These are phyloP conservation scores for Pichia gijzeniarum DNA, from an alignment of 805 yeast genomes.

Conservation along the genomic window DNA sequence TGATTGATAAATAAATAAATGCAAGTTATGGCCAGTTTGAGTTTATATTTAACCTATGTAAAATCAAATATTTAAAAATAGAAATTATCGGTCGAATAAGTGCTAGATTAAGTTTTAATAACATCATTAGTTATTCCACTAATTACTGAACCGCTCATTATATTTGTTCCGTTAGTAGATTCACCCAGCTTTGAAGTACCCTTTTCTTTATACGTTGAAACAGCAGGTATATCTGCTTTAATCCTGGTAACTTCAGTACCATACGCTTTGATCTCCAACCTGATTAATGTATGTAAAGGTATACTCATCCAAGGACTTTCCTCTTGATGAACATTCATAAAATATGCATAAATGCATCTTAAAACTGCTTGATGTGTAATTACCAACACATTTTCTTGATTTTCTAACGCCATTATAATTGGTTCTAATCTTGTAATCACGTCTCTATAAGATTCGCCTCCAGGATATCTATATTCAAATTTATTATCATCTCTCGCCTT, in stretches of 20 bases:
- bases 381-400: conserved; percentile 91
- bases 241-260: conserved; percentile 82
- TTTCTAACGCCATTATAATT: conserved; percentile 94
- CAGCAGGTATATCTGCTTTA: conserved; percentile 96
- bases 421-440: conserved; percentile 94
- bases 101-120: too few species aligned
- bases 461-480: conserved; percentile 91
- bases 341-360: conserved; percentile 94
- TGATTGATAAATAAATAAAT: too few species aligned
- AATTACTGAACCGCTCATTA: conserved; percentile 46
- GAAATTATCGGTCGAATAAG: too few species aligned
- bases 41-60: too few species aligned
- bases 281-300: conserved; percentile 90
- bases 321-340: conserved; percentile 97
- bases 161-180: conserved; percentile 31
- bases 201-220: conserved; percentile 90
- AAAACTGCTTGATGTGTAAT: conserved; percentile 97
- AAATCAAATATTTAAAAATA: too few species aligned
- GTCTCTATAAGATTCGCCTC: conserved; percentile 96
- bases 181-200: conserved; percentile 73
- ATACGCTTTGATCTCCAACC: conserved; percentile 92
- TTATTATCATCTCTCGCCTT: conserved; percentile 93
- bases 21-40: too few species aligned
- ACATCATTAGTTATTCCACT: conserved; percentile 23
- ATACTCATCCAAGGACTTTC: conserved; percentile 99